Conservation (phyloP, 768 basidiomycete species). For the Brasilioporus rufonigricans region DNA sequence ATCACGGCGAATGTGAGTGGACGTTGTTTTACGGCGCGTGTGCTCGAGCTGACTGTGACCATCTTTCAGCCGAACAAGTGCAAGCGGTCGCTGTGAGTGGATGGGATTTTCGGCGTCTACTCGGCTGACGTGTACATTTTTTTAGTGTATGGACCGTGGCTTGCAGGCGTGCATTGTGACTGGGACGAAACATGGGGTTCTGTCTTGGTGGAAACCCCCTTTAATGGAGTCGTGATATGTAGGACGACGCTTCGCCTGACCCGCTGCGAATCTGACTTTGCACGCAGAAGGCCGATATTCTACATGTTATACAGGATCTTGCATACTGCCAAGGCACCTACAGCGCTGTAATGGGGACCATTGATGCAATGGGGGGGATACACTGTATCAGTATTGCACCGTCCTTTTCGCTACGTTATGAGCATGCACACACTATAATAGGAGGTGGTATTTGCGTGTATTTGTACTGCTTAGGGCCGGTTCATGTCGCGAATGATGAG, state of each 20-base stretch:
- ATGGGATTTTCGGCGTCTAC: not conserved
- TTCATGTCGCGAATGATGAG: conserved; percentile 22
- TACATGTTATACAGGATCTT: conserved; percentile 24
- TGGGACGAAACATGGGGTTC: conserved; percentile 51
- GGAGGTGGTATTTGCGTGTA: conserved; percentile 22
- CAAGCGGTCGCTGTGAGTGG: conserved; percentile 36
- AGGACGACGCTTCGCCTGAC: conserved; percentile 5
- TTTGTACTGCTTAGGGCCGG: conserved; percentile 36
- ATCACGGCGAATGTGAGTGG: conserved; percentile 55
- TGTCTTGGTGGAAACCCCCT: conserved; percentile 56
- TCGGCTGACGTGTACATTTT: conserved; percentile 29
- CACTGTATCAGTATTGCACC: conserved; percentile 35
- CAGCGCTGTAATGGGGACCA: conserved; percentile 27
- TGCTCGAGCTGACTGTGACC: conserved; percentile 6
- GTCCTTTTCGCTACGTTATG: conserved; percentile 19
- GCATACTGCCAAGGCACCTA: conserved; percentile 30
- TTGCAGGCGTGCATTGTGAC: conserved; percentile 44
- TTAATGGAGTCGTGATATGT: conserved; percentile 29
- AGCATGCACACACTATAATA: conserved; percentile 24
- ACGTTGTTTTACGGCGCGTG: not conserved
- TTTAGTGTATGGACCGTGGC: conserved; percentile 47
- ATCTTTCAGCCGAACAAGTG: conserved; percentile 27
- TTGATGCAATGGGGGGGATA: conserved; percentile 12
- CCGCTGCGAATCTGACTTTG: conserved; percentile 10
- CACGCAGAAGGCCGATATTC: not conserved